Conservation (phyloP, 352 stramenopile genomes). For the Phytophthora fragariae region DNA sequence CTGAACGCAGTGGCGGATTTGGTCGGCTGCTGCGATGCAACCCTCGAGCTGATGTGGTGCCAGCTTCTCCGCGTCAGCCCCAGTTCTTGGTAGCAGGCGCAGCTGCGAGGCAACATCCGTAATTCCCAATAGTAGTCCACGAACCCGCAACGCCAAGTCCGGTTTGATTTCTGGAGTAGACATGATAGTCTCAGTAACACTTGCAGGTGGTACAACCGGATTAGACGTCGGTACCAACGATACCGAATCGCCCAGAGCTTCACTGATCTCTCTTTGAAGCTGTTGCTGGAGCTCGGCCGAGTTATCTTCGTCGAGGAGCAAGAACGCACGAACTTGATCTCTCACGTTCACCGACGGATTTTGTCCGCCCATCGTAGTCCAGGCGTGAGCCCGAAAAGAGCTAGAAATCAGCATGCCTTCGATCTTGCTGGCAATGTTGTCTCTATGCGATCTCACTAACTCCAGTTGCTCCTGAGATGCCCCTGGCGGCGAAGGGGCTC, state of each 20-base stretch:
- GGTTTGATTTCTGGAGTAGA: neutral
- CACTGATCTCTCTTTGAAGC: slow-evolving; percentile 30
- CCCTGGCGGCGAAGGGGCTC: neutral
- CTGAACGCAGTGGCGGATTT: slow-evolving; percentile 39
- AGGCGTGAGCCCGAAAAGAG: neutral
- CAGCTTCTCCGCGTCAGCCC: slow-evolving; percentile 8
- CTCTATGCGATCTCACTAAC: slow-evolving; percentile 2
- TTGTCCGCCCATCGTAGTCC: neutral
- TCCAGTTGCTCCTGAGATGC: slow-evolving; percentile 4
- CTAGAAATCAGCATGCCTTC: slow-evolving; percentile 30
- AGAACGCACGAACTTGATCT: slow-evolving; percentile 18
- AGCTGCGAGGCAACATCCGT: slow-evolving; percentile 29
- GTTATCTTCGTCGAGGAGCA: slow-evolving; percentile 25
- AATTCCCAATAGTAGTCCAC: slow-evolving; percentile 27
- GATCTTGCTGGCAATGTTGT: slow-evolving; percentile 28
- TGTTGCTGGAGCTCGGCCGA: slow-evolving; percentile 29
- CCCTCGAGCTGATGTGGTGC: slow-evolving; percentile 20
- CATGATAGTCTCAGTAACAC: neutral
- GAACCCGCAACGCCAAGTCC: slow-evolving; percentile 19
- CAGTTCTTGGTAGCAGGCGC: slow-evolving; percentile 20
- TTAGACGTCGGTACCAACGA: neutral
- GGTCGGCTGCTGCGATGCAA: slow-evolving; percentile 35
- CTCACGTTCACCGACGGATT: neutral
- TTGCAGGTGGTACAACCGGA: no score
- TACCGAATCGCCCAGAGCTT: slow-evolving; percentile 20